Conservation (phyloP, 2,329 filamentous ascomycete genomes). For the Botryotinia calthae region DNA sequence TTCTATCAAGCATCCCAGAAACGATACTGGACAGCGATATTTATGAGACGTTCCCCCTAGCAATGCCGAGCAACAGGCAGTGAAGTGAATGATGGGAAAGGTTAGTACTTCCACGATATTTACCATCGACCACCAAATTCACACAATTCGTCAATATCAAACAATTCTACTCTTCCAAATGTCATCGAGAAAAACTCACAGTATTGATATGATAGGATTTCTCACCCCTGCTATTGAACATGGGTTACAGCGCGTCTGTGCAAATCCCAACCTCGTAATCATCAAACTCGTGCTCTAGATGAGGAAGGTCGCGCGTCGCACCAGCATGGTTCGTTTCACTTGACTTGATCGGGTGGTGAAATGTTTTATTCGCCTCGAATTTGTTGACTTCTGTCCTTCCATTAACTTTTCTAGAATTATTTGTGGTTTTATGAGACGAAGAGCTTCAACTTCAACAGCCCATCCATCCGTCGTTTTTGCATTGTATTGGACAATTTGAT, state of each 20-base stretch:
- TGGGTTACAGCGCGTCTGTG: conserved; percentile 2
- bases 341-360: background rate
- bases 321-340: conserved; percentile 4
- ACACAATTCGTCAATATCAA: background rate
- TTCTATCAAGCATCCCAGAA: background rate
- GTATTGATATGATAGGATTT: background rate
- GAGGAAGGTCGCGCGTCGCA: conserved; percentile 17
- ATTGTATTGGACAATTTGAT: background rate
- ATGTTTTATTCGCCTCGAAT: background rate
- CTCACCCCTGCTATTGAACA: background rate
- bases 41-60: background rate
- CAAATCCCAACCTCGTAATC: background rate
- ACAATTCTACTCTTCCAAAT: background rate
- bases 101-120: background rate
- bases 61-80: background rate
- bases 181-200: background rate
- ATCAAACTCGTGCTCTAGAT: background rate
- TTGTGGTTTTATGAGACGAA: background rate
- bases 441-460: background rate
- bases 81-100: background rate
- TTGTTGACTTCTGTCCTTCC: background rate
- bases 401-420: background rate
- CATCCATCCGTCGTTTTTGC: background rate
- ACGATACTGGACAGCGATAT: background rate
- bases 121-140: background rate